Evolutionary conservation across 345 rosid genomes (phyloP), one percentile per base, ranked within the genome.

Genomic region (Tarenaya hassleriana): DNA sequence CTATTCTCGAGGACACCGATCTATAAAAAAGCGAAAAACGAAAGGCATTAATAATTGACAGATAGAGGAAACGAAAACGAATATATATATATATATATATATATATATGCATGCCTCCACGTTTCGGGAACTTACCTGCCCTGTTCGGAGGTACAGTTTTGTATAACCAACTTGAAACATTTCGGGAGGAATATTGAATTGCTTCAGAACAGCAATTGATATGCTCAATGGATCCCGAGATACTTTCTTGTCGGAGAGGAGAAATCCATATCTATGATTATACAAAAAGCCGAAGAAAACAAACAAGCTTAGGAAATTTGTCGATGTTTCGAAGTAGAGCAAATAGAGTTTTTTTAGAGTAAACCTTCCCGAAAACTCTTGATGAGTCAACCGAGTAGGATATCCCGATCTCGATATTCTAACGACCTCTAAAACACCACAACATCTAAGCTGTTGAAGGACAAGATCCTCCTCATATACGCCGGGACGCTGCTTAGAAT

Each of bases 131-230:
- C 29, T 63, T 54, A 86, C 97, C 95, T 81, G 95, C 56, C 94
- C 97, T 6, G 77, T 75, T 41, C 97, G 84, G 24, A 90, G 76
- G 68, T 72, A 82, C 50, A 90, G 54, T 70, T 84, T 90, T 56
- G 91, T 86, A 67, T 77, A 90, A 63, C 97, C 97, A 67, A 90
- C 75, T 86, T 86, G 91, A 69, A 83, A 86, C 91, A 82, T 86
- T 64, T 82, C 97, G 16, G 95, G 94, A 14, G 58, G 79, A 58
- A 90, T 58, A 56, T 80, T 78, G 64, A 86, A 78, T 41, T 78
- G 86, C 53, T 82, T 83, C 34, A 90, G 76, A 50, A 90, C 73
- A 41, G 94, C 88, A 62, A 90, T 82, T 0, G 95, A 86, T 60
- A 73, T 58, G 70, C 83, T 86, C 65, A 90, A 61, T 41, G 96